phyloP scores from a whole-genome alignment of 2,329 filamentous ascomycete species.

The Fusarium fujikuroi region DNA sequence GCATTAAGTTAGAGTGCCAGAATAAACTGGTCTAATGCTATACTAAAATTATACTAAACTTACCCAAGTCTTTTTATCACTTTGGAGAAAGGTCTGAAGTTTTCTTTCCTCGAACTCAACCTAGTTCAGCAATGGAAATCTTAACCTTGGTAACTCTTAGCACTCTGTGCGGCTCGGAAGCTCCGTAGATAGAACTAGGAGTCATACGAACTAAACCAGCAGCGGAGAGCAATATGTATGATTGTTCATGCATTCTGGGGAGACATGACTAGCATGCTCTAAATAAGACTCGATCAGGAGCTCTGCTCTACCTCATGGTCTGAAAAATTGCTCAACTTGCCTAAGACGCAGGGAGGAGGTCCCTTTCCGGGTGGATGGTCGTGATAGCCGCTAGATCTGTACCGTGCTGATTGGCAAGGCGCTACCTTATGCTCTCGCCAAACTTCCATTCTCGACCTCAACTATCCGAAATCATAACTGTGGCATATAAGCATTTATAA shows the following conservation, averaged over 20 bases:
- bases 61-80: not conserved
- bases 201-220: not conserved
- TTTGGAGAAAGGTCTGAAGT: not conserved
- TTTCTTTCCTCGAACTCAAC: not conserved
- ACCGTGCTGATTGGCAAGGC: not conserved
- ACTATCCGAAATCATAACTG: not conserved
- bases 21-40: not conserved
- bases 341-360: not conserved
- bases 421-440: not conserved
- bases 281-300: not conserved
- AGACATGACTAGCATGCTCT: not conserved
- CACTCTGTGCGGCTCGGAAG: not conserved
- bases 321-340: not conserved
- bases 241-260: not conserved
- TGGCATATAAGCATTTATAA: not conserved
- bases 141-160: not conserved
- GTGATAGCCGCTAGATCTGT: not conserved
- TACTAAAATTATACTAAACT: not conserved
- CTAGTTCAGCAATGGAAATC: not conserved
- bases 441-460: not conserved
- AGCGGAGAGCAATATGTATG: not conserved
- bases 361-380: not conserved
- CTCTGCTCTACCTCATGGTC: not conserved
- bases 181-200: not conserved
- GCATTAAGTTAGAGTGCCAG: not conserved